A percentile compares a stretch with the other conserved stretches of the same genome.
Evolutionary conservation across 2,329 filamentous ascomycete species (phyloP).

Genomic region (Pseudocercospora musae): DNA sequence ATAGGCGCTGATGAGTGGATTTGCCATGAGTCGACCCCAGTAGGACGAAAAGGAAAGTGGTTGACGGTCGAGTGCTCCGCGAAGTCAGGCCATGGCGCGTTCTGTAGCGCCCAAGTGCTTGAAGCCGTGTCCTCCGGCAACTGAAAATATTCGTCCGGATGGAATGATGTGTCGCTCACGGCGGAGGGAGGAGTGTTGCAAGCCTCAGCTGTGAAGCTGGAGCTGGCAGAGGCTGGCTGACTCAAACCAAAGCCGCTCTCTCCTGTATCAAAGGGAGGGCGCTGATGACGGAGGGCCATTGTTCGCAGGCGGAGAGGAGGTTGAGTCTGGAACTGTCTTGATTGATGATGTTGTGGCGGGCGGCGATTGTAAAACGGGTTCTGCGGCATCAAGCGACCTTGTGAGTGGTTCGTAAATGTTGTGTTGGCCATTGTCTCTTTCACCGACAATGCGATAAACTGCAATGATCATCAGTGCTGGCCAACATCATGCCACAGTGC

Average conservation of each 20-base stretch:
- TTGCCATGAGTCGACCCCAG: background rate
- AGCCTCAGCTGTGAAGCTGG: background rate
- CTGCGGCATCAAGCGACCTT: background rate
- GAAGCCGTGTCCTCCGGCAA: background rate
- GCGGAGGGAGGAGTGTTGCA: background rate
- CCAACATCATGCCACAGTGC: background rate
- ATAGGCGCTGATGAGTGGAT: background rate
- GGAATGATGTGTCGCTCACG: constrained; percentile 2
- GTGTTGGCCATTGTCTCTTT: constrained; percentile 1
- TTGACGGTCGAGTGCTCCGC: background rate
- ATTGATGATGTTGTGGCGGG: constrained; percentile 1
- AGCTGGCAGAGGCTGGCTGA: background rate
- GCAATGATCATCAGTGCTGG: background rate
- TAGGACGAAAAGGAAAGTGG: background rate
- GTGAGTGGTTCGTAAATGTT: background rate
- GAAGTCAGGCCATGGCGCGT: background rate
- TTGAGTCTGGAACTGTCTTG: constrained; percentile 9
- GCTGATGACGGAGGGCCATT: constrained; percentile 5
- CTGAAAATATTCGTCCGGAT: background rate
- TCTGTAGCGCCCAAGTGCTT: background rate
- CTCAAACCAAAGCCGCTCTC: background rate
- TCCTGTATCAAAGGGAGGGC: background rate
- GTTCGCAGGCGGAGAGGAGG: constrained; percentile 2
- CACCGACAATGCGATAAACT: constrained; percentile 11
- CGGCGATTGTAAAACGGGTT: background rate